Evolutionary conservation across 2,329 filamentous ascomycete genomes (phyloP), one percentile per base, ranked within the genome.

Genomic region (Sarocladium brachiariae): DNA sequence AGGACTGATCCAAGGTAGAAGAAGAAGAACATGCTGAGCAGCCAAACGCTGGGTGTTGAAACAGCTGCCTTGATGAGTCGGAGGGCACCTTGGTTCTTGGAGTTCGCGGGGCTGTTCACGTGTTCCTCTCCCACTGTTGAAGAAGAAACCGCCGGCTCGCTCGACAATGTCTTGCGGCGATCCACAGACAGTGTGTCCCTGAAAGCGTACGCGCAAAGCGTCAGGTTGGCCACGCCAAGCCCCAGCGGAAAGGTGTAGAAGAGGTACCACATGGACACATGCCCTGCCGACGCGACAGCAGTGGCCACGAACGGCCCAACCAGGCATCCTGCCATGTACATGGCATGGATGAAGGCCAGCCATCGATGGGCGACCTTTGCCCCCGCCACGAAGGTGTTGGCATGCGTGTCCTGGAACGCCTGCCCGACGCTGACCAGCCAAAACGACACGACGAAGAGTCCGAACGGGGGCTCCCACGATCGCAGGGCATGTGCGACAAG

Each of bases 341-440:
- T 80, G 8, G 80, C 81, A 54, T 85, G 82, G 14, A 85, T 81
- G 50, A 84, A 77, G 0, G 79, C 77, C 0, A 85, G 67, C 76
- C 79, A 84, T 4, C 79, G 67, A 58, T 85, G 79, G 0, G 79
- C 75, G 3, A 59, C 63, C 9, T 70, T 70, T 1, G 75, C 61
- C 0, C 71, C 68, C 0, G 75, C 71, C 1, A 83, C 80, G 52
- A 80, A 85, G 0, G 79, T 78, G 52, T 86, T 85, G 1, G 76
- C 74, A 19, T 83, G 78, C 0, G 81, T 76, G 55, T 86, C 83
- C 53, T 85, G 79, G 51, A 77, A 83, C 0, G 77, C 82, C 59
- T 83, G 80, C 0, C 82, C 81, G 0, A 83, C 58, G 9, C 75
- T 76, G 1, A 76, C 74, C 7, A 84, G 54, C 61, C 77, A 78